A percentile compares a stretch with the other conserved stretches of the same genome.
Evolutionary conservation across 2,329 filamentous ascomycete species (phyloP).

Genomic region (Talaromyces sp.): DNA sequence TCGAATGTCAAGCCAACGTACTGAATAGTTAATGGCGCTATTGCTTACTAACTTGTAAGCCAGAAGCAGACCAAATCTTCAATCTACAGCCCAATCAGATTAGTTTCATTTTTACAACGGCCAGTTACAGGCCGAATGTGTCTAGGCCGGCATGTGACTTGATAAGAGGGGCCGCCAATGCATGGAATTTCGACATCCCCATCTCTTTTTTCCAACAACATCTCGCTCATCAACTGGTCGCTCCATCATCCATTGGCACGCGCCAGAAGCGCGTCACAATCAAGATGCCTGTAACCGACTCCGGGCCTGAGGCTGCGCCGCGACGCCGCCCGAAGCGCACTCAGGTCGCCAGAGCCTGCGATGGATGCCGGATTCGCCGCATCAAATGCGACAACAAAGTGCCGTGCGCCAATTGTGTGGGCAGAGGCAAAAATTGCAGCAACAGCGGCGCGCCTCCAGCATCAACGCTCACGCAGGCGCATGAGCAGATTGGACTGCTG

Average conservation of each 20-base stretch:
- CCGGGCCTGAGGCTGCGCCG: background rate
- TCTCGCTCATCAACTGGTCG: too few relatives aligned
- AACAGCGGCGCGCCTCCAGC: background rate
- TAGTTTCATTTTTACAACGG: too few relatives aligned
- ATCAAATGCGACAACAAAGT: slow-evolving; percentile 8
- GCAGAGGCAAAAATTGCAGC: background rate
- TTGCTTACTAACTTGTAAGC: too few relatives aligned
- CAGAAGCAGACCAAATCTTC: too few relatives aligned
- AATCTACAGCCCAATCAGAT: too few relatives aligned
- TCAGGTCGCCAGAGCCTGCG: slow-evolving; percentile 9
- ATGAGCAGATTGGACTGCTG: background rate
- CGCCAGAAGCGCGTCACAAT: background rate
- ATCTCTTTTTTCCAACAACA: background rate
- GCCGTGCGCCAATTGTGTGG: slow-evolving; percentile 5
- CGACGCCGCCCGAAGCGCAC: slow-evolving; percentile 1
- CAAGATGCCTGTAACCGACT: background rate
- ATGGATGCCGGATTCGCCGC: slow-evolving; percentile 8
- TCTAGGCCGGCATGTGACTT: background rate
- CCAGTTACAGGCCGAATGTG: too few relatives aligned
- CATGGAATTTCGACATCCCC: too few relatives aligned
- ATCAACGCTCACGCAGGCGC: background rate
- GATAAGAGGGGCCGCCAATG: background rate
- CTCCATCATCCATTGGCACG: background rate
- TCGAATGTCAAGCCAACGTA: too few relatives aligned
- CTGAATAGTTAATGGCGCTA: too few relatives aligned